A percentile compares a stretch with the other conserved stretches of the same genome.
These are phyloP conservation scores for Hymenoscyphus salicellus DNA, from an alignment of 2,329 filamentous ascomycete genomes.

Conservation along the genomic window DNA sequence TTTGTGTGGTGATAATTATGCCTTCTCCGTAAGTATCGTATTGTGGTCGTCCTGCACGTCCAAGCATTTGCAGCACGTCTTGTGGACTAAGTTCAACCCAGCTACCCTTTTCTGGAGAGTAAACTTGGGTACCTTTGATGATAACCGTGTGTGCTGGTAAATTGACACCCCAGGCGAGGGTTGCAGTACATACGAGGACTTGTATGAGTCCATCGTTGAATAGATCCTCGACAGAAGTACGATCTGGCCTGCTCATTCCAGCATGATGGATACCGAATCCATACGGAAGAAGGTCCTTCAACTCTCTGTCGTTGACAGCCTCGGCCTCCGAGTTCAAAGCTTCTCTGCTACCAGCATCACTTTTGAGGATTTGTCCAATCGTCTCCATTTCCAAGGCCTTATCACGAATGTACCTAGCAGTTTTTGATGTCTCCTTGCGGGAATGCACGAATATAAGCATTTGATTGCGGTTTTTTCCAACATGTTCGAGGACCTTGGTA, in stretches of 20 bases:
- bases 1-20: slow-evolving; percentile 95
- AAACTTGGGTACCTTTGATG: slow-evolving; percentile 97
- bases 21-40: slow-evolving; percentile 98
- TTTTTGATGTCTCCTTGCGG: slow-evolving; percentile 96
- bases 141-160: slow-evolving; percentile 96
- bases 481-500: slow-evolving; percentile 94
- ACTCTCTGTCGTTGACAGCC: slow-evolving; percentile 75
- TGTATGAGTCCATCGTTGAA: slow-evolving; percentile 90
- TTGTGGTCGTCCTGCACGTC: slow-evolving; percentile 91
- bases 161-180: slow-evolving; percentile 99
- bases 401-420: slow-evolving; percentile 91
- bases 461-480: slow-evolving; percentile 87
- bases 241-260: slow-evolving; percentile 92
- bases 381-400: slow-evolving; percentile 97
- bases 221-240: slow-evolving; percentile 90
- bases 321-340: slow-evolving; percentile 83
- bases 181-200: slow-evolving; percentile 94
- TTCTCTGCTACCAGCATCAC: slow-evolving; percentile 86
- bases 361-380: slow-evolving; percentile 90
- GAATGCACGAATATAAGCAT: slow-evolving; percentile 99
- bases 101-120: slow-evolving; percentile 96
- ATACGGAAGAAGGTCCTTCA: slow-evolving; percentile 93
- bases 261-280: slow-evolving; percentile 98
- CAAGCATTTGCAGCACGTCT: slow-evolving; percentile 97
- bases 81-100: slow-evolving; percentile 98